These are phyloP conservation scores for Trichosanthes truncata DNA, from an alignment of 306 rosid species.

Conservation along the genomic window DNA sequence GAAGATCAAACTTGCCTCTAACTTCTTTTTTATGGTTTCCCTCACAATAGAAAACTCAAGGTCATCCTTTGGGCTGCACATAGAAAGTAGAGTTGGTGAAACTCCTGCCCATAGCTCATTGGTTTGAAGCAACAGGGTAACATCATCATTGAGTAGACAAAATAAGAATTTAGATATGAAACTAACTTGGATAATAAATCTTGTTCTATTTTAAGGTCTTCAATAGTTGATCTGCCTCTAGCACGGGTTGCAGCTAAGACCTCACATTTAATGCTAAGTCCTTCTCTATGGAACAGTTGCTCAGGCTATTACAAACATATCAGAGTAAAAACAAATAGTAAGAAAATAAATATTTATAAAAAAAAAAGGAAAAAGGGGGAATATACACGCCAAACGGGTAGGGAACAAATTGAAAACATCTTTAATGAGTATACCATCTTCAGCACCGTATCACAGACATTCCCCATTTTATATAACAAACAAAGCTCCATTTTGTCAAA, in stretches of 20 bases:
- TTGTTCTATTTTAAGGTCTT: conserved; percentile 68
- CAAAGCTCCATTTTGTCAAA: not conserved
- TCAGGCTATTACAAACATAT: conserved; percentile 84
- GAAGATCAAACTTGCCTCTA: conserved; percentile 51
- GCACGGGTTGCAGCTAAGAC: conserved; percentile 98
- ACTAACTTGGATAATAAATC: conserved; percentile 83
- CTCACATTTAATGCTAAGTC: conserved; percentile 65
- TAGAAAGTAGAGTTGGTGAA: not conserved
- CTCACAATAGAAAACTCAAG: conserved; percentile 87
- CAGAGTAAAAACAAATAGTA: conserved; percentile 27
- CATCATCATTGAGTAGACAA: not conserved
- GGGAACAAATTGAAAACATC: not conserved
- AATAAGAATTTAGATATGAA: conserved; percentile 1
- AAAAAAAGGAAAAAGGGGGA: not conserved
- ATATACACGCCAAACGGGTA: not conserved
- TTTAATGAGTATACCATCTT: not conserved
- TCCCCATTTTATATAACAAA: not conserved
- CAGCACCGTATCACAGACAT: not conserved
- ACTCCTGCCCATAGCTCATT: not conserved
- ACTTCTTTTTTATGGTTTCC: conserved; percentile 64
- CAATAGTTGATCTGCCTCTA: conserved; percentile 53
- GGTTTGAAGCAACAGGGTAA: not conserved
- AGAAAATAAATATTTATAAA: not conserved
- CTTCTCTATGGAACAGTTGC: conserved; percentile 93
- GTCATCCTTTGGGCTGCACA: conserved; percentile 72